phyloP scores from a whole-genome alignment of 2,329 filamentous ascomycete species.

The Coniochaeta ligniaria region DNA sequence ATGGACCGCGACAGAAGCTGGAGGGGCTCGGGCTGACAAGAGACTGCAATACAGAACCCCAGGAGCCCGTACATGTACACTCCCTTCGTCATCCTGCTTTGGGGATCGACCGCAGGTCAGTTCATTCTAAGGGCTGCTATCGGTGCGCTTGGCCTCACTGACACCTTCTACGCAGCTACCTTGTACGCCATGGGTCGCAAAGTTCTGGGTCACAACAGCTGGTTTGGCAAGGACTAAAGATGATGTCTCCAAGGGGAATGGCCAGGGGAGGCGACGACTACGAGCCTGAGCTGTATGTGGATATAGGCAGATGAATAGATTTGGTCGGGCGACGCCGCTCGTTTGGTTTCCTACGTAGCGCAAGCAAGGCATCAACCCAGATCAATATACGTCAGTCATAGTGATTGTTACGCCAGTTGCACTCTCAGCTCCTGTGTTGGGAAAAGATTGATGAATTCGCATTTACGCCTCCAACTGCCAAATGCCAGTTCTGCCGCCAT shows the following conservation, averaged over 20 bases:
- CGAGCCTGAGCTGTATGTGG: neutral
- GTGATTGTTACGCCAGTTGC: neutral
- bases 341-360: neutral
- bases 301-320: conserved; percentile 7
- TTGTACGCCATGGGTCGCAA: conserved; percentile 71
- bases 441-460: neutral
- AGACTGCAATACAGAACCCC: conserved; percentile 42
- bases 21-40: conserved; percentile 12
- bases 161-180: conserved; percentile 28
- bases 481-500: neutral
- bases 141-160: conserved; percentile 1
- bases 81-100: conserved; percentile 61
- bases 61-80: conserved; percentile 59
- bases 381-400: neutral
- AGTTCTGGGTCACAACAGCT: conserved; percentile 72
- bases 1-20: neutral
- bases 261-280: neutral
- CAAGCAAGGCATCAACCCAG: neutral
- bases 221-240: conserved; percentile 52
- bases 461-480: neutral
- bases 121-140: conserved; percentile 21
- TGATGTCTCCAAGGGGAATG: neutral
- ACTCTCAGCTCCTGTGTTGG: neutral
- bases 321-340: neutral
- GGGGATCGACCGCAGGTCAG: conserved; percentile 53